These are phyloP conservation scores for Starmerella khaoyaiensis DNA, from an alignment of 805 yeast species.

Conservation along the genomic window DNA sequence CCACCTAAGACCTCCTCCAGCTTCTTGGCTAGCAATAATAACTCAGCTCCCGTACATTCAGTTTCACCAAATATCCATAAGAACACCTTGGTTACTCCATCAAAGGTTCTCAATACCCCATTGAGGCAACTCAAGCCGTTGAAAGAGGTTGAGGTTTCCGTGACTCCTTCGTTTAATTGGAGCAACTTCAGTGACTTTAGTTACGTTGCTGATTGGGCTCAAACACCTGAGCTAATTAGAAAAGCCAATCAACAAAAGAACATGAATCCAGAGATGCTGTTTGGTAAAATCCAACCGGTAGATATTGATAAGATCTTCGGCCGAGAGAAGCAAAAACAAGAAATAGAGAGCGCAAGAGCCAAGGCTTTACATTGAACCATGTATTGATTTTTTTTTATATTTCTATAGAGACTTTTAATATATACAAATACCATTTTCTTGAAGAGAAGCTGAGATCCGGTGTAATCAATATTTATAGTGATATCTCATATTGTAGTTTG, in stretches of 20 bases:
- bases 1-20: too few relatives aligned
- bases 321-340: conserved; percentile 3
- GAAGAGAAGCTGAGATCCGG: too few relatives aligned
- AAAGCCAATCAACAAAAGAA: conserved; percentile 36
- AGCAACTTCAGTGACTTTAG: conserved; percentile 18
- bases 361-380: neutral
- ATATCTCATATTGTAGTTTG: too few relatives aligned
- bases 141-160: neutral
- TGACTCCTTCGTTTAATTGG: conserved; percentile 8
- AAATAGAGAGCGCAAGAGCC: neutral
- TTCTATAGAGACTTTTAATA: too few relatives aligned
- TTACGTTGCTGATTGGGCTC: conserved; percentile 48
- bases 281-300: conserved; percentile 62
- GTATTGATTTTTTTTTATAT: too few relatives aligned
- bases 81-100: too few relatives aligned
- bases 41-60: too few relatives aligned
- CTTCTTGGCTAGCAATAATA: too few relatives aligned
- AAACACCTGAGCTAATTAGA: conserved; percentile 41
- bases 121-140: neutral
- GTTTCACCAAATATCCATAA: too few relatives aligned
- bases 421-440: too few relatives aligned
- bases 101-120: conserved; percentile 6
- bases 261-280: conserved; percentile 53
- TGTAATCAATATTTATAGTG: too few relatives aligned
- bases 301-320: conserved; percentile 55